Base-by-base conservation (phyloP, 495 filamentous ascomycete genomes). In the Lichenothelia convexa region DNA sequence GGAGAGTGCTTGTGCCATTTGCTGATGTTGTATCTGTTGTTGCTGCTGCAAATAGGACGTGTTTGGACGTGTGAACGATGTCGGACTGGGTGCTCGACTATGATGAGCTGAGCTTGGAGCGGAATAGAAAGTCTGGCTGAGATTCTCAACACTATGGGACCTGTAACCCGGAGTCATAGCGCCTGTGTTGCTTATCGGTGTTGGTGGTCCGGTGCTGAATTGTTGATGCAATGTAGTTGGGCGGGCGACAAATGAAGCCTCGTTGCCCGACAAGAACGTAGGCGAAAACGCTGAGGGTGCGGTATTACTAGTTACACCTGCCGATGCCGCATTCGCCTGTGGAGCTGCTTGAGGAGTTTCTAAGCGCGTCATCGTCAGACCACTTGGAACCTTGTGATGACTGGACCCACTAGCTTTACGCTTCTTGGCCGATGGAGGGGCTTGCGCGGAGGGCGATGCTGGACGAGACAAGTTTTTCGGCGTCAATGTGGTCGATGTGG, bases 341-440 rank as follows among this genome's bases (percentile, higher is more conserved):
- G 45, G 16, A 8, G 19, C 19, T 18, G 17, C 8, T 18, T 12
- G 11, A 18, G 9, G 9, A 8, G 34, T 33, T 34, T 83, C 75
- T 12, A 84, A 57, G 38, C 67, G 72, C 0, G 84, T 92, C 84
- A 91, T 92, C 11, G 71, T 68, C 46, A 93, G 52, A 29, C 69
- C 73, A 5, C 60, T 69, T 1, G 80, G 75, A n/a, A 89, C 51
- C 54, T 77, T 77, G 30, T 57, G 27, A 19, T 47, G 44, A 17
- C 35, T 36, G 13, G 68, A 69, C 21, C 63, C 62, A 57, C 75
- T 83, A 23, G 75, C 66, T 50, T 84, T 87, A 39, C 82, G 70
- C 46, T 78, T 77, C 58, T 84, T 87, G n/a, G n/a, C n/a, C 39
- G 62, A 63, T 24, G 72, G 72, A 6, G 67, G 73, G 38, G 58